phyloP scores from a whole-genome alignment of 352 stramenopile genomes.

The Globisporangium emineosum region DNA sequence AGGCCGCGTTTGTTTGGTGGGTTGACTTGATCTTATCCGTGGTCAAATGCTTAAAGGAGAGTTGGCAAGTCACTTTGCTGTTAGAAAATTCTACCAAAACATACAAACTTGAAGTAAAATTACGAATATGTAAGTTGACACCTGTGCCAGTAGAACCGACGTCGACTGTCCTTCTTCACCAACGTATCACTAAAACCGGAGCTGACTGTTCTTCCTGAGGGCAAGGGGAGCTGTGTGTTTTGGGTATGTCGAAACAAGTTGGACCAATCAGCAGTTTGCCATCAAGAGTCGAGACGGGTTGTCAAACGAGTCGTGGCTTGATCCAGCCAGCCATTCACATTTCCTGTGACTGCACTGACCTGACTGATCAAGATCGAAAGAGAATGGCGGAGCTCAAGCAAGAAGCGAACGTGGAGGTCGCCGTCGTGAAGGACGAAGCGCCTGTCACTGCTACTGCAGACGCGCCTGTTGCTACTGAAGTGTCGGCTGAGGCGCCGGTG shows the following conservation, averaged over 20 bases:
- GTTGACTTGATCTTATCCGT: no score
- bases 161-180: no score
- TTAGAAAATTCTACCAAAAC: no score
- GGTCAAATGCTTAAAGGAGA: no score
- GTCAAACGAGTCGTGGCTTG: background rate
- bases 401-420: background rate
- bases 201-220: no score
- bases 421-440: background rate
- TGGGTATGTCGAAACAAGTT: background rate
- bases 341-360: background rate
- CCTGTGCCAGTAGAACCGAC: no score
- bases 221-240: background rate
- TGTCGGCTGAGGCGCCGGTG: background rate
- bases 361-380: conserved; percentile 4
- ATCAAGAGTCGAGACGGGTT: background rate
- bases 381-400: conserved; percentile 2
- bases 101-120: no score
- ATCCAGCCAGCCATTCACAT: conserved; percentile 6
- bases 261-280: background rate
- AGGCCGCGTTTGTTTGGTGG: no score
- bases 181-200: no score
- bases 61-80: no score
- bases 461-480: background rate
- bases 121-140: no score
- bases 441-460: background rate